Evolutionary conservation across 2,329 filamentous ascomycete genomes (phyloP).

Genomic region (Aspergillus sp.): DNA sequence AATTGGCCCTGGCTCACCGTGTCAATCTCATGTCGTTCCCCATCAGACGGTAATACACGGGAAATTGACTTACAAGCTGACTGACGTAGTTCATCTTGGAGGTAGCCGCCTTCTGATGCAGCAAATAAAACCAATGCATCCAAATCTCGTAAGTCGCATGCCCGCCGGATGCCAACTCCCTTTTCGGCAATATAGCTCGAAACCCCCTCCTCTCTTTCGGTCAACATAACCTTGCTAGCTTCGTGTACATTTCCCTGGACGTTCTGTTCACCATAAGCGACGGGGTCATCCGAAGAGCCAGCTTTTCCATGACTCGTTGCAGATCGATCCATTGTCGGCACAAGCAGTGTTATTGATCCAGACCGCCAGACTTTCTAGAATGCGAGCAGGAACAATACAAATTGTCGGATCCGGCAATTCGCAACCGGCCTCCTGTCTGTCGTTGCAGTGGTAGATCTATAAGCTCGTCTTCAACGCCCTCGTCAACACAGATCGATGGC

Average conservation of each 20-base stretch:
- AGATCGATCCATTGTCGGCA: neutral
- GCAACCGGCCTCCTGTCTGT: too few relatives aligned
- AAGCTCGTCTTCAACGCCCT: too few relatives aligned
- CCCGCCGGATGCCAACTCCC: conserved; percentile 48
- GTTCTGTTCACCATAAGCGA: conserved; percentile 3
- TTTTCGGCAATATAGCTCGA: conserved; percentile 16
- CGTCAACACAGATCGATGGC: too few relatives aligned
- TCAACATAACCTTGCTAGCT: conserved; percentile 1
- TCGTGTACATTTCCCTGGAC: neutral
- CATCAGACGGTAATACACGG: neutral
- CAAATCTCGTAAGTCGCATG: conserved; percentile 53
- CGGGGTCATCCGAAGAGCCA: neutral
- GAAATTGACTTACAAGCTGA: conserved; percentile 62
- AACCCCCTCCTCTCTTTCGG: conserved; percentile 1
- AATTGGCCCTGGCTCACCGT: conserved; percentile 38
- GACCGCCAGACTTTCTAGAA: too few relatives aligned
- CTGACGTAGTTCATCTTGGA: conserved; percentile 60
- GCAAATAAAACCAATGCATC: conserved; percentile 51
- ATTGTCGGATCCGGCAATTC: too few relatives aligned
- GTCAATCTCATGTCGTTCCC: conserved; percentile 8
- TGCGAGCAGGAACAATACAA: too few relatives aligned
- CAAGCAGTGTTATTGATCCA: neutral
- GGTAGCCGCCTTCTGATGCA: conserved; percentile 56
- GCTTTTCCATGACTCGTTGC: neutral
- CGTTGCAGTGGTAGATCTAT: too few relatives aligned